phyloP scores from a whole-genome alignment of 2,329 filamentous ascomycete genomes.

The Zymoseptoria pseudotritici region DNA sequence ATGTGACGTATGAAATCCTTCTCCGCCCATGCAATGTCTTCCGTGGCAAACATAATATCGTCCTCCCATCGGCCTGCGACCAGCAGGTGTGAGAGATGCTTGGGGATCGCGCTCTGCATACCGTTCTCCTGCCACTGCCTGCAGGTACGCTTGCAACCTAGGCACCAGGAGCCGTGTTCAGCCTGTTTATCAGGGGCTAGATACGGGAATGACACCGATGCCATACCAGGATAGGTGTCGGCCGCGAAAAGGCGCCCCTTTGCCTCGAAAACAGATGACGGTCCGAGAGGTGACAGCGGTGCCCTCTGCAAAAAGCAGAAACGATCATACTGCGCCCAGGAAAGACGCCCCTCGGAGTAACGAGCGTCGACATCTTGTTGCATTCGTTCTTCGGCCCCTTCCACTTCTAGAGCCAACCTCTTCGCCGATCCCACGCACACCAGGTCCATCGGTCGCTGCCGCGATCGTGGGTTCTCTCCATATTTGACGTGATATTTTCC shows the following conservation, averaged over 20 bases:
- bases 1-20: background rate
- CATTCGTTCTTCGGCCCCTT: background rate
- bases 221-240: slow-evolving; percentile 4
- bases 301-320: background rate
- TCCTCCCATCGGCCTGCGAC: background rate
- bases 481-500: background rate
- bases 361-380: background rate
- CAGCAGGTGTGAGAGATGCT: background rate
- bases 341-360: background rate
- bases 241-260: no score
- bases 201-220: slow-evolving; percentile 1
- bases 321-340: background rate
- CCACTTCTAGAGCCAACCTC: background rate
- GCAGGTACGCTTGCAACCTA: slow-evolving; percentile 1
- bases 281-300: background rate
- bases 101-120: no score
- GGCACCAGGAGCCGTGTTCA: background rate
- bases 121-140: no score
- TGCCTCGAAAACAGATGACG: background rate
- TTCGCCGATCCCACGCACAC: background rate
- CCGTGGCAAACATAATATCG: background rate
- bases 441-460: background rate
- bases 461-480: background rate
- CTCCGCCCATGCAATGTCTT: background rate
- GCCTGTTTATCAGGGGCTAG: background rate